Conservation (phyloP, 805 yeast species). For the Naumovozyma castellii region DNA sequence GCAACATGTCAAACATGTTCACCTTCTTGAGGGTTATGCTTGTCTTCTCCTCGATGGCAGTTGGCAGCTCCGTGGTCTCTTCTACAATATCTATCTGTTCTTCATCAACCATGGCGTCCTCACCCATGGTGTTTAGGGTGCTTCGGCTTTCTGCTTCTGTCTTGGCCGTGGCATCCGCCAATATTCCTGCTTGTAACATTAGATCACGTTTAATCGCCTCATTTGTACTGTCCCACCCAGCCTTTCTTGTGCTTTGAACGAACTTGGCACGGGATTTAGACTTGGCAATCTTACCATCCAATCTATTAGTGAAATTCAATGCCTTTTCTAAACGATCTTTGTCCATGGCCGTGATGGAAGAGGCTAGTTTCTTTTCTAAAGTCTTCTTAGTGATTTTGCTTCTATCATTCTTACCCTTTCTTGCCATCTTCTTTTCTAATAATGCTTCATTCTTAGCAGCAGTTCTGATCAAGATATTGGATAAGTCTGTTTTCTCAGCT, state of each 20-base stretch:
- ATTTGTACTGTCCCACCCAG: conserved; percentile 67
- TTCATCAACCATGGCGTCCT: conserved; percentile 12
- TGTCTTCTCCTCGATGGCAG: background rate
- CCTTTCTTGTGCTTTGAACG: conserved; percentile 53
- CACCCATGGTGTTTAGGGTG: no score
- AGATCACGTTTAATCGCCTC: conserved; percentile 33
- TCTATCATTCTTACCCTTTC: conserved; percentile 24
- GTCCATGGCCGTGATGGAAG: conserved; percentile 27
- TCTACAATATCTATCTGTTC: conserved; percentile 17
- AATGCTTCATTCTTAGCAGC: conserved; percentile 57
- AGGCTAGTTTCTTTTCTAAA: conserved; percentile 7
- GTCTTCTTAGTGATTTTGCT: conserved; percentile 22
- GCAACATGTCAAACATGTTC: conserved; percentile 1
- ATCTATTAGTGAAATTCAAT: conserved; percentile 42
- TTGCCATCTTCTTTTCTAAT: conserved; percentile 46
- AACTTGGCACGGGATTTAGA: conserved; percentile 55
- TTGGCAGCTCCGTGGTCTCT: conserved; percentile 10
- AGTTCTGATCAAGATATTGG: conserved; percentile 57
- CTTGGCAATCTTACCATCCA: conserved; percentile 53
- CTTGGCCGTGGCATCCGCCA: background rate
- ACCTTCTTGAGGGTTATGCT: background rate
- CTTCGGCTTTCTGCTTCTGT: conserved; percentile 1
- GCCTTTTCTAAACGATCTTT: conserved; percentile 40
- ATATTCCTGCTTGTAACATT: conserved; percentile 4
- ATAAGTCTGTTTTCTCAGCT: conserved; percentile 47